Evolutionary conservation across 2,329 filamentous ascomycete genomes (phyloP).

Genomic region (Coniochaeta prunicola): DNA sequence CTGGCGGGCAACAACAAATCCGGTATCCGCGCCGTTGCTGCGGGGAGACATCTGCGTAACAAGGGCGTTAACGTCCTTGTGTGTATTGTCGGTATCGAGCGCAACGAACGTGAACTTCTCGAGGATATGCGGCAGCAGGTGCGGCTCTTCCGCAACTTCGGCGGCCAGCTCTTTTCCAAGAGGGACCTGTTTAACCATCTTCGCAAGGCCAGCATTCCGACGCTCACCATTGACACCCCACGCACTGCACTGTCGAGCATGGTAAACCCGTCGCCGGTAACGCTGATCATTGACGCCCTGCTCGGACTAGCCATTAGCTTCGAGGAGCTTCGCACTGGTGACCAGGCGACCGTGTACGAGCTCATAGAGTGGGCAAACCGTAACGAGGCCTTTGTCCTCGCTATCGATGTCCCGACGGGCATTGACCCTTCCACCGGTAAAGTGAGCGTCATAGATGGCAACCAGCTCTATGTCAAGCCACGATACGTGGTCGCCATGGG

Average conservation of each 20-base stretch:
- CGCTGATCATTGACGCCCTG: conserved; percentile 82
- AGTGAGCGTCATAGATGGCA: conserved; percentile 61
- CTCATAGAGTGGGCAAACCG: conserved; percentile 93
- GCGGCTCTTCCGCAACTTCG: conserved; percentile 75
- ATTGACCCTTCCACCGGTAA: conserved; percentile 72
- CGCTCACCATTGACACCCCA: conserved; percentile 27
- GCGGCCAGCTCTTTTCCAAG: conserved; percentile 62
- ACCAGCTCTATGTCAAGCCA: conserved; percentile 71
- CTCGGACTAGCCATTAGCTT: conserved; percentile 83
- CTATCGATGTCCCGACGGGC: conserved; percentile 87
- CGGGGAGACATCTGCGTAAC: conserved; percentile 79
- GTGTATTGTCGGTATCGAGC: conserved; percentile 78
- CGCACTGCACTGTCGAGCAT: conserved; percentile 28
- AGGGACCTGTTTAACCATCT: conserved; percentile 54
- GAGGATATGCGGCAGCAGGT: conserved; percentile 77
- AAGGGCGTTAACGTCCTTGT: conserved; percentile 75
- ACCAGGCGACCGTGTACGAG: conserved; percentile 78
- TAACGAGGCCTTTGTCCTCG: conserved; percentile 72
- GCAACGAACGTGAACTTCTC: conserved; percentile 69
- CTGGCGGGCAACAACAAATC: conserved; percentile 95
- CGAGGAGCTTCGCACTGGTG: conserved; percentile 75
- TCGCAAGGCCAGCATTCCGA: conserved; percentile 34
- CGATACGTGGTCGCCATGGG: conserved; percentile 80
- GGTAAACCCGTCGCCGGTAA: conserved; percentile 55
- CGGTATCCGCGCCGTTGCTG: conserved; percentile 76